Percentiles rank a stretch among this genome's conserved stretches.
Conservation (phyloP, 495 filamentous ascomycete genomes). For the Penicillium tannophilum region DNA sequence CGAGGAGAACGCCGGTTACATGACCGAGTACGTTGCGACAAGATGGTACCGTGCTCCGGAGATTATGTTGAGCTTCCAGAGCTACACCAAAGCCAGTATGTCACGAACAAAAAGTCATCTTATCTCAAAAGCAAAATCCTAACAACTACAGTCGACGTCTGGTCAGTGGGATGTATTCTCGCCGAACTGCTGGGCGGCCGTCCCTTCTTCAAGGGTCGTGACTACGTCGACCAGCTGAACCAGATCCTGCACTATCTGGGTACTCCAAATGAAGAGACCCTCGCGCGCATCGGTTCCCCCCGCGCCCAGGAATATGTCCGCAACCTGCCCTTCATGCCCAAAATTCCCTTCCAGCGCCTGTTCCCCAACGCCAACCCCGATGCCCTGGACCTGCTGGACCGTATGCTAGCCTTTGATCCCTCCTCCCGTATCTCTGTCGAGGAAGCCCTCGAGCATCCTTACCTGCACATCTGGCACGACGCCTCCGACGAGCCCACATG, state of each 20-base stretch:
- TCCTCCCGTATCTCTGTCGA: conserved; percentile 89
- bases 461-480: conserved; percentile 98
- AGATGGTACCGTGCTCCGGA: conserved; percentile 98
- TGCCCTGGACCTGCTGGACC: conserved; percentile 90
- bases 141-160: conserved; percentile 79
- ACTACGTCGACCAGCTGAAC: conserved; percentile 99
- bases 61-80: conserved; percentile 99
- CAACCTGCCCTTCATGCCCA: conserved; percentile 95
- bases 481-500: conserved; percentile 92
- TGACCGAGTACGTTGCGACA: conserved; percentile 99
- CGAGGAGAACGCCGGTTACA: conserved; percentile 98
- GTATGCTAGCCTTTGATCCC: conserved; percentile 97
- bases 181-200: conserved; percentile 94
- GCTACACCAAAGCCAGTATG: conserved; percentile 98
- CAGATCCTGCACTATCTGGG: conserved; percentile 98
- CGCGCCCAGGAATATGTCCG: conserved; percentile 98
- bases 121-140: background rate
- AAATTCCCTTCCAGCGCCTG: conserved; percentile 81
- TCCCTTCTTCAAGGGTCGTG: conserved; percentile 98
- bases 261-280: conserved; percentile 92
- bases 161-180: conserved; percentile 98
- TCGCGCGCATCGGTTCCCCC: conserved; percentile 91
- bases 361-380: conserved; percentile 97
- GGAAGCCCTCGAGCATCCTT: conserved; percentile 90
- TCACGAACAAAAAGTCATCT: conserved; percentile 25